Evolutionary conservation across 305 asterid species (phyloP).

Genomic region (Fraxinus velutina): DNA sequence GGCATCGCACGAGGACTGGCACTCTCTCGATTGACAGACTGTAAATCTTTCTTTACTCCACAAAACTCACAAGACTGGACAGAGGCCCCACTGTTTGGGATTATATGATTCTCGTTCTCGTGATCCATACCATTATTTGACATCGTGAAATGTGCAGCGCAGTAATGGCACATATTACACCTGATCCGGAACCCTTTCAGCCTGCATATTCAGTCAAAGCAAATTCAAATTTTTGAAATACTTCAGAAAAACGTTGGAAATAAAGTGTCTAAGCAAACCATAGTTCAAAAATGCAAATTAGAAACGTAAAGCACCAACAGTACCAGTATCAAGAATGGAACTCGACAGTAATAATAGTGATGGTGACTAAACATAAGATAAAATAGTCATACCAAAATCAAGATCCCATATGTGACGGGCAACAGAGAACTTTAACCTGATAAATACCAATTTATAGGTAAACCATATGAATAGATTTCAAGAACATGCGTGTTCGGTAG

Average conservation of each 20-base stretch:
- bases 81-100: constrained; percentile 24
- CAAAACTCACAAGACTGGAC: constrained; percentile 39
- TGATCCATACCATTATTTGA: constrained; percentile 33
- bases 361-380: not conserved
- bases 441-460: not conserved
- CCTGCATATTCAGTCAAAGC: constrained; percentile 31
- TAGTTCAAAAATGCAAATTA: constrained; percentile 1
- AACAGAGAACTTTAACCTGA: not conserved
- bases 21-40: constrained; percentile 32
- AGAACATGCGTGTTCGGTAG: not conserved
- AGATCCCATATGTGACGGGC: not conserved
- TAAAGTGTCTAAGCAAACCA: not conserved
- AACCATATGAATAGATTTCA: not conserved
- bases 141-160: constrained; percentile 41
- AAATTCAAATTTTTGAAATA: constrained; percentile 13
- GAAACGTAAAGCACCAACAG: not conserved
- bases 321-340: not conserved
- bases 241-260: constrained; percentile 3
- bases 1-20: constrained; percentile 38
- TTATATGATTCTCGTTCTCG: constrained; percentile 35
- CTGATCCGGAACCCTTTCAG: constrained; percentile 27
- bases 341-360: constrained; percentile 1
- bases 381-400: not conserved
- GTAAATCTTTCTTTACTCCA: constrained; percentile 38
- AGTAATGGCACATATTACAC: constrained; percentile 48